These are phyloP conservation scores for Colletotrichum agaves DNA, from an alignment of 2,329 filamentous ascomycete genomes.

Conservation along the genomic window DNA sequence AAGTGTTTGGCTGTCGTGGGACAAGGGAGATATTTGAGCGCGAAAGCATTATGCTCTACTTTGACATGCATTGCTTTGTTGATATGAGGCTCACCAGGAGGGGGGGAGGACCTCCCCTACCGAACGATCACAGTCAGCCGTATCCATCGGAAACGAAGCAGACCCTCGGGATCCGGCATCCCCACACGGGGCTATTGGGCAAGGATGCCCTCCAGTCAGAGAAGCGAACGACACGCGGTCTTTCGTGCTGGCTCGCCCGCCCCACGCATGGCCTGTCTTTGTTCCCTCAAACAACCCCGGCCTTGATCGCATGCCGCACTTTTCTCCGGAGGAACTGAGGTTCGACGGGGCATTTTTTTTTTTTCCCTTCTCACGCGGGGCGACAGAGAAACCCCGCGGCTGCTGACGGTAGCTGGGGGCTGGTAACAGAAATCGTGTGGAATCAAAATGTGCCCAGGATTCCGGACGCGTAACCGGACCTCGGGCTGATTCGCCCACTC, in stretches of 20 bases:
- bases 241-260: background rate
- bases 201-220: background rate
- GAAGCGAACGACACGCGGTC: constrained; percentile 3
- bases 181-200: constrained; percentile 6
- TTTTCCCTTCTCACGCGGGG: background rate
- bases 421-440: background rate
- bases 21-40: too few species aligned
- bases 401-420: background rate
- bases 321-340: background rate
- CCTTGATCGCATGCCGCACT: background rate
- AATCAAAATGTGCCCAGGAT: background rate
- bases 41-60: too few species aligned
- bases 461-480: constrained; percentile 26
- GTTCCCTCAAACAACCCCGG: background rate
- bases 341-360: too few species aligned
- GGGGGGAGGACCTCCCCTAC: background rate
- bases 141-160: background rate
- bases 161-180: background rate
- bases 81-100: too few species aligned
- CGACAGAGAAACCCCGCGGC: background rate
- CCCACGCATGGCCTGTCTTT: background rate
- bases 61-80: too few species aligned
- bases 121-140: background rate
- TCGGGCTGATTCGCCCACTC: constrained; percentile 5
- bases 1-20: background rate